Base-by-base conservation (phyloP, 2,329 filamentous ascomycete species). In the Pochonia chlamydosporia region DNA sequence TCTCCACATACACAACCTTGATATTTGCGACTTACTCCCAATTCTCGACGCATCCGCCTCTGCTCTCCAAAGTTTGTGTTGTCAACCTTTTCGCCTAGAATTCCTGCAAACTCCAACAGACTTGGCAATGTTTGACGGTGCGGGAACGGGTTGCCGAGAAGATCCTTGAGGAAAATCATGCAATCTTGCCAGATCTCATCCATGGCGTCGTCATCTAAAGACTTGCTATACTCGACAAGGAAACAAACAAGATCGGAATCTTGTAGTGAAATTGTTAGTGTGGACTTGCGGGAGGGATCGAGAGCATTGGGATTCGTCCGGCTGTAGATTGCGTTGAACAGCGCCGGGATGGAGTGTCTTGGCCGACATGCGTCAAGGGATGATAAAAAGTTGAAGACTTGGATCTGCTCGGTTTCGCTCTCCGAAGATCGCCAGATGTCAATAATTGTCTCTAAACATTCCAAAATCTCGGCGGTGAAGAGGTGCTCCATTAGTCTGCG, bases 121-220 rank as follows among this genome's bases (percentile, higher is more conserved):
- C 85, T 83, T 6, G 93, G 88, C 33, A 99, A 68, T 7, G 91
- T 92, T 61, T 96, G 91, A 47, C 93, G 79, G 68, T 99, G 92
- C 3, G 93, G 93, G 59, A 99, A 89, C 1, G 93, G 95, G 60
- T 99, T 99, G 21, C 85, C 83, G 24, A 99, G 75, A 24, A 99
- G 79, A 62, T 99, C 95, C 53, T 84, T 86, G 50, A 97, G 67
- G 64, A 99, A 99, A 0, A 85, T 81, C 59, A 91, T 89, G 63
- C 92, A 99, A 62, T 99, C 92, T 35, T 84, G 78, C 93, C 93
- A 99, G 42, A 99, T 96, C 66, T 99, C 93, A 59, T 99, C 93
- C 78, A 96, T 92, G 14, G 93, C 87, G 70, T 99, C 93, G 59
- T 99, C 93, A 60, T 99, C 93, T 11, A 97, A 74, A 0, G 91